Evolutionary conservation across 2,329 filamentous ascomycete species (phyloP).

Genomic region (Eurotiales sp.): DNA sequence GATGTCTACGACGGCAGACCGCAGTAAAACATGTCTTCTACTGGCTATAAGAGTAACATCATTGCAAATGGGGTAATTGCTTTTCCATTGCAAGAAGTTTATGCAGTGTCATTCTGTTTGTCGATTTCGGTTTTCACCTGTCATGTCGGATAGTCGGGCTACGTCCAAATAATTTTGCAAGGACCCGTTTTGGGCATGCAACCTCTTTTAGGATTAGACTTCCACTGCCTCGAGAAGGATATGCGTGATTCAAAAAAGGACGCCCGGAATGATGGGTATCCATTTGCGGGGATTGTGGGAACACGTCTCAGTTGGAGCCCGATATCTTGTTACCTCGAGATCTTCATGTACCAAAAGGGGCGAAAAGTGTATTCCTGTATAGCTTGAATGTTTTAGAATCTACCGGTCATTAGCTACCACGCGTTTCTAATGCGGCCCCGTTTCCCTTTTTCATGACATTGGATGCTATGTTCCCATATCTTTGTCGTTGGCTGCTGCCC

Average conservation of each 20-base stretch:
- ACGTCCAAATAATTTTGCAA: not conserved
- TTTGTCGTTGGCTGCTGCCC: not conserved
- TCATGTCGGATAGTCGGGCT: not conserved
- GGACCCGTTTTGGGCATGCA: not conserved
- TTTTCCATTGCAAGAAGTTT: too few species aligned
- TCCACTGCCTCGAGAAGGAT: not conserved
- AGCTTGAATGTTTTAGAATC: not conserved
- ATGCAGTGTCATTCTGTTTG: too few species aligned
- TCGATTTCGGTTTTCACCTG: not conserved
- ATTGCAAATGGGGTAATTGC: not conserved
- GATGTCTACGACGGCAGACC: not conserved
- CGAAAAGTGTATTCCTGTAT: not conserved
- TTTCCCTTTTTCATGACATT: not conserved
- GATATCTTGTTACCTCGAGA: not conserved
- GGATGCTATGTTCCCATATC: not conserved
- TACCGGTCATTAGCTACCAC: conserved; percentile 3
- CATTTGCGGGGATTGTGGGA: not conserved
- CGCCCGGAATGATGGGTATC: not conserved
- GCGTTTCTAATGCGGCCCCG: not conserved
- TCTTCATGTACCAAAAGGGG: not conserved
- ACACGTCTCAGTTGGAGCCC: not conserved
- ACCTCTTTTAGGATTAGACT: not conserved
- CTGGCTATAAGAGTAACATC: not conserved
- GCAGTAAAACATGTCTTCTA: not conserved
- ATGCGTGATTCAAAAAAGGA: too few species aligned